phyloP scores from a whole-genome alignment of 2,329 filamentous ascomycete genomes.

The Penicillium freii region DNA sequence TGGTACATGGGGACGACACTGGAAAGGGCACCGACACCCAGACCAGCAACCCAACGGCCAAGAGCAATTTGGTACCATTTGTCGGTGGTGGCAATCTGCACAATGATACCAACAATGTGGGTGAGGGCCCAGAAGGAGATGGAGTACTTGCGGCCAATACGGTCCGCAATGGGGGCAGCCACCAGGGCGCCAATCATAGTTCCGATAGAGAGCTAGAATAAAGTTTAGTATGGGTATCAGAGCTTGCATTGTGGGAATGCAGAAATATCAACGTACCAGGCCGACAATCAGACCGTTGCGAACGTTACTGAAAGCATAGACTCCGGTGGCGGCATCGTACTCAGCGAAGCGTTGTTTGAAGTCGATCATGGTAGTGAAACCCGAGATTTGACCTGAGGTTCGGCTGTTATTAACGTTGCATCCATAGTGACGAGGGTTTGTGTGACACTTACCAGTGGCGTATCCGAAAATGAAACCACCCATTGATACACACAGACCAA shows the following conservation, averaged over 20 bases:
- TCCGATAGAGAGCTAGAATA: constrained; percentile 43
- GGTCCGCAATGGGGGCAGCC: constrained; percentile 47
- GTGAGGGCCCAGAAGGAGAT: constrained; percentile 47
- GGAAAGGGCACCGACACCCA: constrained; percentile 49
- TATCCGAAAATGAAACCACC: constrained; percentile 51
- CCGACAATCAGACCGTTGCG: constrained; percentile 47
- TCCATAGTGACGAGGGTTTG: not conserved
- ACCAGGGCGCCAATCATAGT: constrained; percentile 44
- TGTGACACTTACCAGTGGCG: constrained; percentile 37
- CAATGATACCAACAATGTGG: constrained; percentile 47
- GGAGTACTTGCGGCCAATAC: constrained; percentile 46
- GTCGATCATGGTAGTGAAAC: constrained; percentile 48
- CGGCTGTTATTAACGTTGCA: constrained; percentile 6
- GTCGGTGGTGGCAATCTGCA: constrained; percentile 45
- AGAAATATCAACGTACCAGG: constrained; percentile 34
- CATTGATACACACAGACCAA: constrained; percentile 49
- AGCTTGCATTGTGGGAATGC: not conserved
- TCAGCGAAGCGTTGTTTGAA: constrained; percentile 45
- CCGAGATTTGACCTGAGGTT: constrained; percentile 42
- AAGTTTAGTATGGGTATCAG: constrained; percentile 8
- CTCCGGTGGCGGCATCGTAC: constrained; percentile 27
- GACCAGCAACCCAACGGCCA: constrained; percentile 48
- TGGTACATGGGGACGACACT: constrained; percentile 51
- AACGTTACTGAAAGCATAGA: constrained; percentile 45
- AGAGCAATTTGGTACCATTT: constrained; percentile 48